These are phyloP conservation scores for Zasmidium citrigriseum DNA, from an alignment of 2,329 filamentous ascomycete species.

Conservation along the genomic window DNA sequence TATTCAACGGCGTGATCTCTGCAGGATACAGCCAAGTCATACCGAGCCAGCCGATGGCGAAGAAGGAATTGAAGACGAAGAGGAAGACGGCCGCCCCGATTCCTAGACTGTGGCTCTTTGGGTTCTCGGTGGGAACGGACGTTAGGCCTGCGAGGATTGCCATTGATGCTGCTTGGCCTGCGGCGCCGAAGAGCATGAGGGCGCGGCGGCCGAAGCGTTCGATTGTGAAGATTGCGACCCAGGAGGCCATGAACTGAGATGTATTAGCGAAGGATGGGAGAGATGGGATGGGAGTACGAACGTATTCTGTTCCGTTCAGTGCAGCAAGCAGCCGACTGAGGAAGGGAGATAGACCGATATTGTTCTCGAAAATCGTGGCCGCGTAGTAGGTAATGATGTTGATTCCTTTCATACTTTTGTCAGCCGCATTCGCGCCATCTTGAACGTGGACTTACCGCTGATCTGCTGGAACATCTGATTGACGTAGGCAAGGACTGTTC, in stretches of 20 bases:
- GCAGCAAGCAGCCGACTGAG: constrained; percentile 53
- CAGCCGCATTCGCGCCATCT: neutral
- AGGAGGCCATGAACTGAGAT: constrained; percentile 47
- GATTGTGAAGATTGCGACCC: constrained; percentile 53
- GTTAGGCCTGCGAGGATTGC: constrained; percentile 33
- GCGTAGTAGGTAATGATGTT: constrained; percentile 39
- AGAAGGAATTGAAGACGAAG: constrained; percentile 41
- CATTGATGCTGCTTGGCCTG: constrained; percentile 31
- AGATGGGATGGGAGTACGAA: too few relatives aligned
- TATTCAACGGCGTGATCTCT: constrained; percentile 37
- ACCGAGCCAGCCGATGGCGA: constrained; percentile 36
- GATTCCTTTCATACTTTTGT: constrained; percentile 5
- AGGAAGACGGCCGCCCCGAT: constrained; percentile 42
- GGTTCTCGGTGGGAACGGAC: constrained; percentile 15
- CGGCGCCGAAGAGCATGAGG: constrained; percentile 70
- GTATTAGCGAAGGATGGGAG: too few relatives aligned
- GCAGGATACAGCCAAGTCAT: constrained; percentile 26
- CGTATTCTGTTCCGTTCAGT: constrained; percentile 55
- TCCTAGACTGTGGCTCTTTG: constrained; percentile 27
- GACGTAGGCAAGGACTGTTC: constrained; percentile 44
- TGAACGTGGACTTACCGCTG: constrained; percentile 24
- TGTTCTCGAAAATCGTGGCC: constrained; percentile 54
- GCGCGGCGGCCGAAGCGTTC: constrained; percentile 57
- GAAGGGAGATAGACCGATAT: constrained; percentile 53
- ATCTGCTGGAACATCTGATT: constrained; percentile 51